Evolutionary conservation across 768 basidiomycete genomes (phyloP), one percentile per base, ranked within the genome.

Genomic region (Mycena pura): DNA sequence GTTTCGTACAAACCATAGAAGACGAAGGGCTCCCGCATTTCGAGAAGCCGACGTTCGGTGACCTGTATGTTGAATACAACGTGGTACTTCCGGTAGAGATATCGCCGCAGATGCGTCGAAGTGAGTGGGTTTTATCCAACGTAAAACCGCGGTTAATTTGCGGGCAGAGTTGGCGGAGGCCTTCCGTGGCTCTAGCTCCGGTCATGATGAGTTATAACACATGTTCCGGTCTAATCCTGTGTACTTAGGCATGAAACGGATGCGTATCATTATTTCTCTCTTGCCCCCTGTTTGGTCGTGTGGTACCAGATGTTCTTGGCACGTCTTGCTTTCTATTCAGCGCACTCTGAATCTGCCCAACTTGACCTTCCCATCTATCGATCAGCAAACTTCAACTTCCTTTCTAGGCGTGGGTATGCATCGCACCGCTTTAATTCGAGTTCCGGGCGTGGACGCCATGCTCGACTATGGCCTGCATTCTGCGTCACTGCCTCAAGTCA

Each of bases 21-120:
- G 94, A 85, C 27, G 94, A 99, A 73, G 97, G 97, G 5, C 94
- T 99, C 90, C 91, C 93, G 1, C 72, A 87, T 34, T 89, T 84
- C 69, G 84, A 86, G 57, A 75, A 80, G 59, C 76, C 78, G 10
- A 71, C 76, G n/a, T 80, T 86, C 63, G 97, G 97, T 15, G 89
- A 96, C 72, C 78, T 99, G 45, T 99, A 86, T 68, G 83, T 99
- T 52, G 96, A 98, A 74, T 99, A 96, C 77, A 93, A 86, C 57
- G 93, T 99, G 47, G 89, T 99, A 17, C 76, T 99, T 53, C 97
- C 97, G 3, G 76, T 84, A 47, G 83, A 89, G 54, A 75, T 99
- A 31, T 81, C 88, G 46, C 69, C 84, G 47, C 84, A 89, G 47
- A 85, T 85, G 60, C 86, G 86, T 68, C 83, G 80, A 72, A 92